Conservation (phyloP, 805 yeast species). For the Metschnikowia chrysomelidarum region DNA sequence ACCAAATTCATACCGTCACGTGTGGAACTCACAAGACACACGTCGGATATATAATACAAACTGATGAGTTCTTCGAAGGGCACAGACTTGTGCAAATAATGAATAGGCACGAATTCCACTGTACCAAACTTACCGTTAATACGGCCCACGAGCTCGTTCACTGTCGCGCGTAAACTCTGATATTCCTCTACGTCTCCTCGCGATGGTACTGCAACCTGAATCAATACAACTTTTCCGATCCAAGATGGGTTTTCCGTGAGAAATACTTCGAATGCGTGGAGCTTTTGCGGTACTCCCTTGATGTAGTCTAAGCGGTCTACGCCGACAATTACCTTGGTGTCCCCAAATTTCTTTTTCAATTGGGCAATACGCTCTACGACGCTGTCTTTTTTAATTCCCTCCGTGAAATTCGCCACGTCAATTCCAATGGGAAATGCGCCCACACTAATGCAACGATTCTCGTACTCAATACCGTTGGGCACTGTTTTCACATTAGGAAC, state of each 20-base stretch:
- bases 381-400: constrained; percentile 61
- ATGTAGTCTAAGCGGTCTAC: constrained; percentile 96
- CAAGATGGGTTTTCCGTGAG: constrained; percentile 93
- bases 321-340: constrained; percentile 86
- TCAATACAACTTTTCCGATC: constrained; percentile 94
- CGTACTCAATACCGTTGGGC: constrained; percentile 85
- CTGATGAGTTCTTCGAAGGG: constrained; percentile 91
- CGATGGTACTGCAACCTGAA: constrained; percentile 97
- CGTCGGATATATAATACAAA: constrained; percentile 81
- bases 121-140: constrained; percentile 96
- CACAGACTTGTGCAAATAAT: constrained; percentile 89
- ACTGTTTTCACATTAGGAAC: constrained; percentile 70
- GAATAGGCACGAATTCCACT: constrained; percentile 96
- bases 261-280: constrained; percentile 94
- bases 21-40: constrained; percentile 89
- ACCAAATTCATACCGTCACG: constrained; percentile 99
- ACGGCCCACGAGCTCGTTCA: constrained; percentile 93
- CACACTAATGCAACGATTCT: constrained; percentile 73
- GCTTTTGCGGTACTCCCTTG: constrained; percentile 96
- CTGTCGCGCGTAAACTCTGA: constrained; percentile 88
- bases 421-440: constrained; percentile 99
- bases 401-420: constrained; percentile 86
- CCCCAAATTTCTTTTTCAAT: constrained; percentile 64
- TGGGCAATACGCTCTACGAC: constrained; percentile 67
- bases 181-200: constrained; percentile 98